A percentile compares a stretch with the other conserved stretches of the same genome.
These are phyloP conservation scores for Peziza echinospora DNA, from an alignment of 495 filamentous ascomycete genomes.

Conservation along the genomic window DNA sequence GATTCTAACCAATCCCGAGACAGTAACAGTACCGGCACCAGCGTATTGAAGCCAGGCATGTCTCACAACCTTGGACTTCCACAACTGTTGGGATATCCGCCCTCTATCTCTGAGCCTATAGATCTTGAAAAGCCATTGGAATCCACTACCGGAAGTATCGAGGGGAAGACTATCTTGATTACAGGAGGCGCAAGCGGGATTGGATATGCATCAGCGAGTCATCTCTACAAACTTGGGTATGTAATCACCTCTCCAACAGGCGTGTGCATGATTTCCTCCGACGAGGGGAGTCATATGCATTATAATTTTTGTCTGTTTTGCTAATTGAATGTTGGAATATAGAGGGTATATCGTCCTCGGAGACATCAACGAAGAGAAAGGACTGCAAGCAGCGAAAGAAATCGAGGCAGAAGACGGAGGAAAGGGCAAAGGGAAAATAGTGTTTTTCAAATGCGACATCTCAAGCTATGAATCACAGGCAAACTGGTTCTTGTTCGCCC, in stretches of 20 bases:
- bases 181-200: slow-evolving; percentile 31
- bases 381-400: neutral
- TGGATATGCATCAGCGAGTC: slow-evolving; percentile 24
- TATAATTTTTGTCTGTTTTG: neutral
- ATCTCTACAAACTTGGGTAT: slow-evolving; percentile 23
- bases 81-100: no score
- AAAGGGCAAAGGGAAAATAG: neutral
- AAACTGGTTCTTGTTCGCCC: slow-evolving; percentile 34
- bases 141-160: no score
- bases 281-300: no score
- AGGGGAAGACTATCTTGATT: slow-evolving; percentile 28
- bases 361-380: neutral
- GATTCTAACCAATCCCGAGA: no score
- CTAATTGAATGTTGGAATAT: neutral
- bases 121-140: no score
- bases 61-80: no score
- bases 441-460: slow-evolving; percentile 34
- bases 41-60: no score
- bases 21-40: no score
- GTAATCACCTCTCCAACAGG: neutral
- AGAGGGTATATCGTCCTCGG: neutral
- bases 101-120: no score
- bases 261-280: no score
- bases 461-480: slow-evolving; percentile 38
- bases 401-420: neutral